Evolutionary conservation across 139 green algal genomes (phyloP).

Genomic region (Tetraselmis striata): DNA sequence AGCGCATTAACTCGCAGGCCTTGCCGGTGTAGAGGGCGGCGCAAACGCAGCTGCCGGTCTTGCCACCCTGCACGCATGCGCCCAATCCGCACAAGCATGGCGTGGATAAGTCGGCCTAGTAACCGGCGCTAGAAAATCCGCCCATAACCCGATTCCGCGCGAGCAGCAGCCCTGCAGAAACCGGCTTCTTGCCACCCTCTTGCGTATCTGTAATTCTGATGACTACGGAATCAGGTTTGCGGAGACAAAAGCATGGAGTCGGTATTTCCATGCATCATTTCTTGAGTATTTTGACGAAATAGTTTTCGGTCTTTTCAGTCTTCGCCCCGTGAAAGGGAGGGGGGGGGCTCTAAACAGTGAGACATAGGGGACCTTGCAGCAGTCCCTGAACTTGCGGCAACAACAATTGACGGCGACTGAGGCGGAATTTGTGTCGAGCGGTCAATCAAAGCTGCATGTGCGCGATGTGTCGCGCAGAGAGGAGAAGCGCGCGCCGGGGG

Average conservation of each 20-base stretch:
- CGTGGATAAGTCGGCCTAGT: not conserved
- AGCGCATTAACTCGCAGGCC: not conserved
- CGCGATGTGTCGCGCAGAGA: not conserved
- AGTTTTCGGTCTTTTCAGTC: no score
- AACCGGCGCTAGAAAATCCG: not conserved
- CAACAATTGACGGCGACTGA: no score
- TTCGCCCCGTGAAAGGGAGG: no score
- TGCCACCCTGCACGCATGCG: not conserved
- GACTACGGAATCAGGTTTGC: not conserved
- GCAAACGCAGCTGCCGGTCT: not conserved
- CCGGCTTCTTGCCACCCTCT: not conserved
- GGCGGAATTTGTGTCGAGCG: no score
- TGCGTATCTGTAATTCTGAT: not conserved
- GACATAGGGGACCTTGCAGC: no score
- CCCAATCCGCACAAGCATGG: not conserved
- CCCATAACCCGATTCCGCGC: no score
- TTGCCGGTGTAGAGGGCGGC: not conserved
- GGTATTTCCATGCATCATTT: no score
- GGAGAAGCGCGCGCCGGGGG: not conserved
- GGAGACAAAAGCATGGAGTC: not conserved
- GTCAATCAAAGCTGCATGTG: not conserved
- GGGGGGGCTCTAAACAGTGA: no score
- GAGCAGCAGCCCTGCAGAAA: no score
- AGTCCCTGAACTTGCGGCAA: no score
- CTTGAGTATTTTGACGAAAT: no score